Conservation (phyloP, 2,329 filamentous ascomycete species). For the Zasmidium angulare region DNA sequence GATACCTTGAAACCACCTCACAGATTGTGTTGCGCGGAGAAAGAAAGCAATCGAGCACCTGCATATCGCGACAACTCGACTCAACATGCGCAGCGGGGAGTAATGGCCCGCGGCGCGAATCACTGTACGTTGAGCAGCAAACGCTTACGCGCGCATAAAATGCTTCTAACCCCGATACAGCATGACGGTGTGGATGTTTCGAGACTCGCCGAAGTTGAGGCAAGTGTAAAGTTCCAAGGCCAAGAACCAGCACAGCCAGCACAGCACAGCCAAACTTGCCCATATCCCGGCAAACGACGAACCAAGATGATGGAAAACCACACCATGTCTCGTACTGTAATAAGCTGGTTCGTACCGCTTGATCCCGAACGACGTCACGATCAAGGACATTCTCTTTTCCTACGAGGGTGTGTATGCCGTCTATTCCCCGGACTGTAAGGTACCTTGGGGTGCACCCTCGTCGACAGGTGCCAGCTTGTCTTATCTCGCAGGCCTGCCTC, state of each 20-base stretch:
- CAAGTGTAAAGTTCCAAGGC: conserved; percentile 1
- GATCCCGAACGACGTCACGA: not conserved
- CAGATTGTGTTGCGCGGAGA: not conserved
- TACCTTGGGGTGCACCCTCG: no score
- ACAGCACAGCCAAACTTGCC: not conserved
- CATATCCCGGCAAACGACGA: not conserved
- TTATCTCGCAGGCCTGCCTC: conserved; percentile 8
- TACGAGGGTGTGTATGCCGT: not conserved
- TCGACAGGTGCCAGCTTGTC: not conserved
- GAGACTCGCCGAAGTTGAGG: conserved; percentile 5
- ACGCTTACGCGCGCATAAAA: not conserved
- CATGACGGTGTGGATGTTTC: conserved; percentile 3
- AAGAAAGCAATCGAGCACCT: not conserved
- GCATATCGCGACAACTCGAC: not conserved
- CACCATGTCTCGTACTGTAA: no score
- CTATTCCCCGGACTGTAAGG: conserved; percentile 8
- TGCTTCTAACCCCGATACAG: not conserved
- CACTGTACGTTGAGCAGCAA: not conserved
- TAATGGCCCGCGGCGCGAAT: not conserved
- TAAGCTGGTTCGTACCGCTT: not conserved
- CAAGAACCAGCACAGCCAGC: no score
- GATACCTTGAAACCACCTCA: not conserved
- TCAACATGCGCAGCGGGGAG: not conserved
- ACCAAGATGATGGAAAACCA: no score
- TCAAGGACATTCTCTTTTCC: no score